These are phyloP conservation scores for Colletotrichum simmondsii DNA, from an alignment of 2,329 filamentous ascomycete species.

Conservation along the genomic window DNA sequence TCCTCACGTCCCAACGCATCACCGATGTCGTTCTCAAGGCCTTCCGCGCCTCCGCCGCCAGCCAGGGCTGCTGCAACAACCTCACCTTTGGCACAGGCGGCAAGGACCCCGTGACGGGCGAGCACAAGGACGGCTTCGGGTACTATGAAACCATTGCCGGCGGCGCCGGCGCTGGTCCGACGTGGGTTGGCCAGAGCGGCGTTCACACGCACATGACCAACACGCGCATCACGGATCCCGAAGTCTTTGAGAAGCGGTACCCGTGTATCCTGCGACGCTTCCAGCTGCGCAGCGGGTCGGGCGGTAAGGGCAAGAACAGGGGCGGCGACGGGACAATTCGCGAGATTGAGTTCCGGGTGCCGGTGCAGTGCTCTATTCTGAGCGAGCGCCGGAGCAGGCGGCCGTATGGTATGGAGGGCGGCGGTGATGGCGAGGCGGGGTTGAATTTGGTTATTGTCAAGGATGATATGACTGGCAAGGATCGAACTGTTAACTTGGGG, in stretches of 20 bases:
- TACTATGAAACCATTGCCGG: slow-evolving; percentile 91
- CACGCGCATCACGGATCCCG: slow-evolving; percentile 83
- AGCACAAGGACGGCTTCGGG: slow-evolving; percentile 77
- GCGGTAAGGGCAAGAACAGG: slow-evolving; percentile 71
- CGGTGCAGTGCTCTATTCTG: slow-evolving; percentile 82
- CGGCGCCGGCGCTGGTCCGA: slow-evolving; percentile 77
- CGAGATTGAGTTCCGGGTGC: slow-evolving; percentile 84
- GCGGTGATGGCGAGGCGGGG: slow-evolving; percentile 74
- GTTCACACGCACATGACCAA: slow-evolving; percentile 92
- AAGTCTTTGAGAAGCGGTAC: slow-evolving; percentile 82
- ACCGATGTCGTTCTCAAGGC: slow-evolving; percentile 86
- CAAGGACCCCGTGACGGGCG: slow-evolving; percentile 61
- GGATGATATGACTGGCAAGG: slow-evolving; percentile 42
- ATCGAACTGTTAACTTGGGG: slow-evolving; percentile 41
- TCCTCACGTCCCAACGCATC: slow-evolving; percentile 82
- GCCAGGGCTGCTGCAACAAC: slow-evolving; percentile 86
- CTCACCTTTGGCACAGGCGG: slow-evolving; percentile 86
- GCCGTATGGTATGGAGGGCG: slow-evolving; percentile 81
- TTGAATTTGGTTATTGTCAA: slow-evolving; percentile 74
- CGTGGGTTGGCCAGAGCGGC: slow-evolving; percentile 78
- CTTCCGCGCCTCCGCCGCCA: slow-evolving; percentile 82
- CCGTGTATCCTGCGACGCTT: slow-evolving; percentile 80
- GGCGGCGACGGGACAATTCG: slow-evolving; percentile 83
- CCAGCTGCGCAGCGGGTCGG: slow-evolving; percentile 69
- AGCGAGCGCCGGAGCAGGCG: slow-evolving; percentile 80